Conservation (phyloP, 1,139 yeast species). For the Geotrichum reessii region DNA sequence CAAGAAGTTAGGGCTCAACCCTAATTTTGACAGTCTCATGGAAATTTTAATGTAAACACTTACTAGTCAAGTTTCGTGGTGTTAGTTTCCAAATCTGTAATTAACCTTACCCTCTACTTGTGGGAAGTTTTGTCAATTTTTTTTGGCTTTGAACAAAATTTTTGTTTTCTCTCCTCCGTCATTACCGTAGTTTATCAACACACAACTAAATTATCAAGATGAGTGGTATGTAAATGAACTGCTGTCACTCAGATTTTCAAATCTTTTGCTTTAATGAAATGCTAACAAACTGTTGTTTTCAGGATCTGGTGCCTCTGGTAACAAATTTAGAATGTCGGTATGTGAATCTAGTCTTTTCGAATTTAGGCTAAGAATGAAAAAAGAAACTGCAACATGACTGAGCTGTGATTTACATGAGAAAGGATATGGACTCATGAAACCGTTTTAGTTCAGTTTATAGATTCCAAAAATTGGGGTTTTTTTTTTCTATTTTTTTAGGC, state of each 20-base stretch:
- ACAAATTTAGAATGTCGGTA: conserved; percentile 99
- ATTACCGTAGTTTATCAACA: conserved; percentile 11
- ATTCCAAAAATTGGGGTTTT: too few relatives aligned
- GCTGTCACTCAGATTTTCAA: not conserved
- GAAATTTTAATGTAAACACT: not conserved
- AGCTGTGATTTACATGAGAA: not conserved
- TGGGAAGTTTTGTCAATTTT: not conserved
- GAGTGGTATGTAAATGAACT: conserved; percentile 12
- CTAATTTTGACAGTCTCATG: not conserved
- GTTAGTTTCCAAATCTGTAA: conserved; percentile 10
- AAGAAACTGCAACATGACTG: conserved; percentile 9
- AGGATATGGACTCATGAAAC: not conserved
- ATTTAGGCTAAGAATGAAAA: not conserved
- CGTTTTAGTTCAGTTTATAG: not conserved
- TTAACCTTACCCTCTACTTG: not conserved
- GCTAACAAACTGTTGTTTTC: conserved; percentile 14
- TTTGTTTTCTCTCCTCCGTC: conserved; percentile 5
- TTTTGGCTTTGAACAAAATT: not conserved
- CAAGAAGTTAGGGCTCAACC: not conserved
- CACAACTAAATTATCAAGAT: conserved; percentile 10
- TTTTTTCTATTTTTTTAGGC: not conserved
- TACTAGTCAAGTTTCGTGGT: not conserved
- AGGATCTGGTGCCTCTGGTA: conserved; percentile 86
- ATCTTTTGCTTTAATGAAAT: not conserved
- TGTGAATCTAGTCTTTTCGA: conserved; percentile 41